phyloP scores from a whole-genome alignment of 2,329 filamentous ascomycete genomes.

The Diaporthe helianthi region DNA sequence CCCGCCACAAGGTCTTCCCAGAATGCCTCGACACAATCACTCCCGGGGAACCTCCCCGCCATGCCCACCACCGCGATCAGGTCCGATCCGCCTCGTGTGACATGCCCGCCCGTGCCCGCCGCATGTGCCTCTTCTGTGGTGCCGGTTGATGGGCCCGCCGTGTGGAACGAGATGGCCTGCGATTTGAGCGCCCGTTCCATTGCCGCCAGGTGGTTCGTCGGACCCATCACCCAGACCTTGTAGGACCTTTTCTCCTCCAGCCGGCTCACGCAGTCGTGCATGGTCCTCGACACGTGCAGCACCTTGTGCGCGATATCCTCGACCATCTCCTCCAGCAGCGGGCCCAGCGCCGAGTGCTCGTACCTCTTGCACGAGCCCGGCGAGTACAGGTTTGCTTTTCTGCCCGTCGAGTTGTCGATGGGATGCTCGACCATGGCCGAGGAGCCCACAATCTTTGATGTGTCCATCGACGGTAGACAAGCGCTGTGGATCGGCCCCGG shows the following conservation, averaged over 20 bases:
- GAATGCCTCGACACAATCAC: not conserved
- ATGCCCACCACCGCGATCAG: constrained; percentile 15
- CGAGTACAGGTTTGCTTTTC: not conserved
- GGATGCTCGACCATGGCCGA: not conserved
- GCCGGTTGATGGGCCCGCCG: not conserved
- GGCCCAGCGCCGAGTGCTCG: not conserved
- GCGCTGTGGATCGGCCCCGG: not conserved
- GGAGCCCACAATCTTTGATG: not conserved
- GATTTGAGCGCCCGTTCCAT: not conserved
- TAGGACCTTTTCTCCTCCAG: not conserved
- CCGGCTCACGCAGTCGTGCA: not conserved
- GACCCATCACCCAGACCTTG: not conserved
- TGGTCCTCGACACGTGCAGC: not conserved
- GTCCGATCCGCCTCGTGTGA: not conserved
- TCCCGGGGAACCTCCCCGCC: not conserved
- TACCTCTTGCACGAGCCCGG: not conserved
- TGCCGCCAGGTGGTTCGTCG: not conserved
- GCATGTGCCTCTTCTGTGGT: not conserved
- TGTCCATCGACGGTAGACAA: not conserved
- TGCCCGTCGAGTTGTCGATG: not conserved
- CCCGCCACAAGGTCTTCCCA: not conserved
- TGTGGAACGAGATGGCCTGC: not conserved
- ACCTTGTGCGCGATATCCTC: constrained; percentile 4
- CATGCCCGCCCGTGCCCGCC: not conserved
- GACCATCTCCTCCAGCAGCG: not conserved